Conservation (phyloP, 1,139 yeast genomes). For the Geotrichum fermentans region DNA sequence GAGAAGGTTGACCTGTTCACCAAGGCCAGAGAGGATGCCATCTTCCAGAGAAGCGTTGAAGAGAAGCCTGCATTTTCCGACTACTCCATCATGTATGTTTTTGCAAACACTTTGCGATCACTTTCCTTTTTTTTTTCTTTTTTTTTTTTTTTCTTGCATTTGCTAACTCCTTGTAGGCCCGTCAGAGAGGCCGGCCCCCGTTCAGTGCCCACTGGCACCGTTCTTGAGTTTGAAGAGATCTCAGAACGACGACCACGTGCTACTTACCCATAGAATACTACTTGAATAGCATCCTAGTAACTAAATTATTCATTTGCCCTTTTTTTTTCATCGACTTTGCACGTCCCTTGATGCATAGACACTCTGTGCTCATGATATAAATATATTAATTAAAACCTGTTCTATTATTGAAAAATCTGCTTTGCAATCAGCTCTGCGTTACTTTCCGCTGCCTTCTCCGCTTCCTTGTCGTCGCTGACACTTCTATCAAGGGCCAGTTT, state of each 20-base stretch:
- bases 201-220: slow-evolving; percentile 28
- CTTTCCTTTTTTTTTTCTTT: slow-evolving; percentile 1
- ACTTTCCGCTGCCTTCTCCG: slow-evolving; percentile 48
- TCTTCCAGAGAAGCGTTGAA: slow-evolving; percentile 13
- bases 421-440: slow-evolving; percentile 46
- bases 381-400: too few relatives aligned
- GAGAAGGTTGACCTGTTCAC: slow-evolving; percentile 5
- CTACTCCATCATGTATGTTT: slow-evolving; percentile 19
- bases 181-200: slow-evolving; percentile 30
- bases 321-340: too few relatives aligned
- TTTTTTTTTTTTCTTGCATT: neutral
- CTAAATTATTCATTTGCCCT: neutral
- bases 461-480: slow-evolving; percentile 49
- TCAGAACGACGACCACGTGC: slow-evolving; percentile 20
- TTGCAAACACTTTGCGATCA: neutral
- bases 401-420: slow-evolving; percentile 37
- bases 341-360: too few relatives aligned
- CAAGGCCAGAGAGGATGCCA: slow-evolving; percentile 11
- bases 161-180: slow-evolving; percentile 21
- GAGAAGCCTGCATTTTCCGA: slow-evolving; percentile 14
- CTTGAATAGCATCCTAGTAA: neutral
- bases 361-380: too few relatives aligned
- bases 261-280: slow-evolving; percentile 9
- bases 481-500: slow-evolving; percentile 80
- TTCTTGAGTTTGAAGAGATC: slow-evolving; percentile 25